Base-by-base conservation (phyloP, 2,329 filamentous ascomycete genomes). In the Lachnellula willkommii region DNA sequence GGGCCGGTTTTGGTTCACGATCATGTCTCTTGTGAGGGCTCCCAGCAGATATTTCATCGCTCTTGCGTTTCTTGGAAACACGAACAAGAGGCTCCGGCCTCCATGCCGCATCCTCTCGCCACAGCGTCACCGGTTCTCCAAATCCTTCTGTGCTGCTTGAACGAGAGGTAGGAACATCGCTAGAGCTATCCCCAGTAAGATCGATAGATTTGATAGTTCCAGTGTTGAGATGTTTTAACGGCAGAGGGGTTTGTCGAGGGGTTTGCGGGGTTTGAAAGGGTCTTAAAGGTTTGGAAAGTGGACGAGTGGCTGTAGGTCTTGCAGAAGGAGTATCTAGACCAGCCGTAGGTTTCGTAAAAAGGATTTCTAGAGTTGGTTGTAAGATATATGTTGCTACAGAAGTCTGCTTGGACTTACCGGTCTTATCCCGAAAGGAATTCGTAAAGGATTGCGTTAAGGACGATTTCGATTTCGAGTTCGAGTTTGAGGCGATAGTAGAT, bases 31-130 rank as follows among this genome's bases (percentile, higher is more conserved):
- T 56, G 35, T 55, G 55, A 6, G 58, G 53, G 14, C 51, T 49
- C 28, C 40, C 58, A 40, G 48, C 60, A 1, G 64, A 63, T 24
- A 68, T 64, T 14, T 68, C 68, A 47, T 64, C 60, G 46, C 69
- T 70, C 53, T 71, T 71, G 22, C 69, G 58, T 54, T 71, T 71
- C 56, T 60, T 70, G 5, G 63, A 62, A 22, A 55, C 54, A 45
- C 58, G 57, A 15, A 54, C 26, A 22, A 65, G 55, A 48, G 67
- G 68, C 50, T 67, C 66, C 7, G 66, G 47, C 53, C 65, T 60
- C 12, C 61, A 66, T 14, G 67, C 66, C 22, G 58, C 59, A 11
- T 63, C 62, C 54, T 68, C 65, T 7, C 40, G 52, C 66, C 66
- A 69, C 53, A 68, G 15, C n/a, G 55, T 22, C 39, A 50, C 45